Evolutionary conservation across 805 yeast species (phyloP).

Genomic region (Lachancea mirantina): DNA sequence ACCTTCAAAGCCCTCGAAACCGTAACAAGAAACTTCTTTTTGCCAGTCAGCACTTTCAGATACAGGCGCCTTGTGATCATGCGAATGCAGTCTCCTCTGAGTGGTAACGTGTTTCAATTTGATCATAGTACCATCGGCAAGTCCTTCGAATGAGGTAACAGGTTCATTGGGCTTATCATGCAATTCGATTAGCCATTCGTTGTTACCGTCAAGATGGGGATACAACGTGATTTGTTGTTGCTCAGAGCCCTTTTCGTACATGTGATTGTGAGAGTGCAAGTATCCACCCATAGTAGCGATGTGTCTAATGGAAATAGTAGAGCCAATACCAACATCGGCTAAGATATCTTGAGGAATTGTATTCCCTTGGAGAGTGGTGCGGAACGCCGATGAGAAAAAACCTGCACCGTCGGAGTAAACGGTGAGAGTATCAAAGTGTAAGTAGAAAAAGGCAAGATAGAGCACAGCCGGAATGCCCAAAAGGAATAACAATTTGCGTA

Average conservation of each 20-base stretch:
- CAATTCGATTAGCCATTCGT: conserved; percentile 64
- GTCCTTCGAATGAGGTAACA: conserved; percentile 51
- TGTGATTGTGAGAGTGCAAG: conserved; percentile 69
- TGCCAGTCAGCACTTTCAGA: conserved; percentile 68
- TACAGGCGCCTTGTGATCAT: conserved; percentile 75
- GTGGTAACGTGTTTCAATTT: conserved; percentile 56
- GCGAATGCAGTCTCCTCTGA: conserved; percentile 68
- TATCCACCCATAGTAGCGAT: conserved; percentile 69
- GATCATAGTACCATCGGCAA: conserved; percentile 62
- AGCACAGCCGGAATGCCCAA: conserved; percentile 52
- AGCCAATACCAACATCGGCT: conserved; percentile 69
- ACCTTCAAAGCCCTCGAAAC: conserved; percentile 68
- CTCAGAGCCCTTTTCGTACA: conserved; percentile 70
- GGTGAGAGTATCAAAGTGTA: conserved; percentile 53
- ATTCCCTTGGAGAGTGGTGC: conserved; percentile 54
- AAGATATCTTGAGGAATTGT: conserved; percentile 49
- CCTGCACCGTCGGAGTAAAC: conserved; percentile 67
- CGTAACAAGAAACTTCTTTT: conserved; percentile 73
- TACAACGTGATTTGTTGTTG: conserved; percentile 80
- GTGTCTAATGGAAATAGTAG: conserved; percentile 61
- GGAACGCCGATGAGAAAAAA: conserved; percentile 66
- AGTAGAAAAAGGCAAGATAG: conserved; percentile 50
- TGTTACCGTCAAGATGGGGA: conserved; percentile 70
- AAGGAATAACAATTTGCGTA: conserved; percentile 45
- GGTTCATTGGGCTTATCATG: conserved; percentile 50